Evolutionary conservation across 2,329 filamentous ascomycete species (phyloP), one percentile per base, ranked within the genome.

Genomic region (Alternaria angustiovoidea): DNA sequence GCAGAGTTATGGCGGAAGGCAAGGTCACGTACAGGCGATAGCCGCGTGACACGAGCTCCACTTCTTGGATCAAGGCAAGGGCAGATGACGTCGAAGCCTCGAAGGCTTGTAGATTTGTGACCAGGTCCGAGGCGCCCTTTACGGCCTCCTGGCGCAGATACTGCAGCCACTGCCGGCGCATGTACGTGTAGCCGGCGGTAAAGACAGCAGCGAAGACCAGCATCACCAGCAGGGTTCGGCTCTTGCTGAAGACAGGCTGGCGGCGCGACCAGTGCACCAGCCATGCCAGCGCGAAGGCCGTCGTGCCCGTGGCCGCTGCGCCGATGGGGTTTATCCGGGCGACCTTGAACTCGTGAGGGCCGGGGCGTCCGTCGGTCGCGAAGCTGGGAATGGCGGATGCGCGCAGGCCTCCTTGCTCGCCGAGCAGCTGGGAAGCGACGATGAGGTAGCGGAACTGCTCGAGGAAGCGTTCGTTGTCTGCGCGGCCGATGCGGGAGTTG

Each of bases 401-500:
- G 36, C 79, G 78, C 43, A 82, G 61, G 14, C 79, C 73, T 28
- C 77, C 79, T 62, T 81, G 79, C 41, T 91, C 91, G 71, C 88
- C 93, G 41, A 97, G 84, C 14, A 97, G 85, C 76, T 97, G 93
- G 22, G 94, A 97, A 51, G 93, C 93, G 73, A 97, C 91, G 66
- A 97, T 92, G 22, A 92, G 91, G 80, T 97, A 97, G 65, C 94
- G 91, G 73, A 97, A 97, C 74, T 93, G 91, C 79, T 97, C 94
- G 60, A 97, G 85, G 72, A 97, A 97, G 67, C 89, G 89, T 68
- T 90, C 86, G 75, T 94, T 96, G 70, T 96, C 93, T 68, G 87
- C 88, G 66, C 89, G 86, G 56, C 91, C 89, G 64, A 96, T 85
- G 62, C 87, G 86, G 41, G 89, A 89, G 66, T 90, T 91, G 59